A percentile compares a stretch with the other conserved stretches of the same genome.
Evolutionary conservation across 768 basidiomycete genomes (phyloP).

Genomic region (Phylloporus sp.): DNA sequence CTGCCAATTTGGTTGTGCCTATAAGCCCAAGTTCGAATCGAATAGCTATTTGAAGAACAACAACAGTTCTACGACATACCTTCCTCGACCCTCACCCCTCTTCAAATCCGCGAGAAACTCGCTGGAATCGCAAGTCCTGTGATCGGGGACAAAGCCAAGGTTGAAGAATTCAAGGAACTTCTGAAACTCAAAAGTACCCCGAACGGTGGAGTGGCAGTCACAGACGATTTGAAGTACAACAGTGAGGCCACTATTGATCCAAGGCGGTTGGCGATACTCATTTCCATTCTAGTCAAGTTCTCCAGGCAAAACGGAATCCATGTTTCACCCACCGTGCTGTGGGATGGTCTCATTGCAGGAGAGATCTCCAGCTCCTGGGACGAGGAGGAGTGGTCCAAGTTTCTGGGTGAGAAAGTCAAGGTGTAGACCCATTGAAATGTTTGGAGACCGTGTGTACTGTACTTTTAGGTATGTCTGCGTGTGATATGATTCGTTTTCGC

Average conservation of each 20-base stretch:
- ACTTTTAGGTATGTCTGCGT: background rate
- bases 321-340: slow-evolving; percentile 79
- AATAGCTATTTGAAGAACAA: slow-evolving; percentile 73
- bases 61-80: slow-evolving; percentile 79
- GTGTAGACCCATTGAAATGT: slow-evolving; percentile 23
- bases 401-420: slow-evolving; percentile 56
- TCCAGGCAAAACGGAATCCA: slow-evolving; percentile 90
- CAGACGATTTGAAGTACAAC: slow-evolving; percentile 86
- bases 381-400: slow-evolving; percentile 75
- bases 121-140: slow-evolving; percentile 53
- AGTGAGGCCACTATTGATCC: slow-evolving; percentile 43
- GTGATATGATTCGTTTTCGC: background rate
- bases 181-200: slow-evolving; percentile 57
- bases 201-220: slow-evolving; percentile 81
- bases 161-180: slow-evolving; percentile 56
- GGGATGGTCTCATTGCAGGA: slow-evolving; percentile 69
- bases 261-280: background rate
- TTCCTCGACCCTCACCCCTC: slow-evolving; percentile 57
- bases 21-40: background rate
- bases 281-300: slow-evolving; percentile 65
- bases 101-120: slow-evolving; percentile 73
- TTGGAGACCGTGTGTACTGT: background rate
- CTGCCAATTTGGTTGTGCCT: background rate
- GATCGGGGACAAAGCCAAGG: slow-evolving; percentile 43
- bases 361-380: slow-evolving; percentile 83